Conservation (phyloP, 164 flowering plant species). For the Dillenia turbinata region DNA sequence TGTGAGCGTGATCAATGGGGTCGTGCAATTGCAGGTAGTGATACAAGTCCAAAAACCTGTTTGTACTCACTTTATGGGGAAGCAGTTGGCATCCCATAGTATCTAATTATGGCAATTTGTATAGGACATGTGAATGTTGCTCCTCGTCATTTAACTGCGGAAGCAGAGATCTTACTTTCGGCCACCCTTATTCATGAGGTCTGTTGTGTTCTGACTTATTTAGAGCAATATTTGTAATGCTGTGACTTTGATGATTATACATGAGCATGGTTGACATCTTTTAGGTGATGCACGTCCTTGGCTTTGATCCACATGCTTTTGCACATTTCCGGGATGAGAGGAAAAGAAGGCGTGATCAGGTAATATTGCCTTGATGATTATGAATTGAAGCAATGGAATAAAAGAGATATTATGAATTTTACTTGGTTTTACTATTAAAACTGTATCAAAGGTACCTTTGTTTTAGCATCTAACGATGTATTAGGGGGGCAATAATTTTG, state of each 20-base stretch:
- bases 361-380: slow-evolving; percentile 13
- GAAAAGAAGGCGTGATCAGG: slow-evolving; percentile 91
- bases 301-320: slow-evolving; percentile 99
- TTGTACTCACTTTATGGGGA: no score
- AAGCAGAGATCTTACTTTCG: slow-evolving; percentile 94
- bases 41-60: no score
- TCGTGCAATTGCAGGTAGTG: slow-evolving; percentile 95
- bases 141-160: slow-evolving; percentile 99
- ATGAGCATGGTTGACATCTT: slow-evolving; percentile 7
- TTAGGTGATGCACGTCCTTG: slow-evolving; percentile 99
- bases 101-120: slow-evolving; percentile 1
- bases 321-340: slow-evolving; percentile 98
- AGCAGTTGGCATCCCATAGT: neutral
- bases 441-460: no score
- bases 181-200: slow-evolving; percentile 99
- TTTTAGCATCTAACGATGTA: no score
- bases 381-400: no score
- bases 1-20: slow-evolving; percentile 99
- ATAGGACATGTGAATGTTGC: slow-evolving; percentile 99
- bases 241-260: slow-evolving; percentile 1
- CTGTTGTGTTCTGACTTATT: slow-evolving; percentile 10
- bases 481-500: no score
- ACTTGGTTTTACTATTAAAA: no score
- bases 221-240: neutral
- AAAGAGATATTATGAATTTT: no score